phyloP scores from a whole-genome alignment of 1,284 basidiomycete genomes.

The Trichosporon asahii region DNA sequence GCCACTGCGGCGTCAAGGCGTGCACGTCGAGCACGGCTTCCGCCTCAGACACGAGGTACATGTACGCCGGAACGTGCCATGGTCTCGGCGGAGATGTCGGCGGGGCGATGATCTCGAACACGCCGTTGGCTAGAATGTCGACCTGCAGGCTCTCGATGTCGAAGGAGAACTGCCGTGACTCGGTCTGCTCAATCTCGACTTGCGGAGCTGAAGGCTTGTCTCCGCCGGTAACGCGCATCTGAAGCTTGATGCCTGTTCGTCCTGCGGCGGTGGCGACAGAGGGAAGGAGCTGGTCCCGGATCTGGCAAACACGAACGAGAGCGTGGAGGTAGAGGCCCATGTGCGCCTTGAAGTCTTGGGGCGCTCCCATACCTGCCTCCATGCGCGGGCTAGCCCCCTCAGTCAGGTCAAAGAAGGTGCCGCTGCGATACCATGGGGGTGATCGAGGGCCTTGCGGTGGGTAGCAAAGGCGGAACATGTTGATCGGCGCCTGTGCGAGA shows the following conservation, averaged over 20 bases:
- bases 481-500: conserved; percentile 5
- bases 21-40: background rate
- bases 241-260: conserved; percentile 8
- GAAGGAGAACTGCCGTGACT: conserved; percentile 1
- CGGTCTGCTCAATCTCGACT: background rate
- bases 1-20: background rate
- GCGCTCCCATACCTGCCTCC: background rate
- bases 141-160: background rate
- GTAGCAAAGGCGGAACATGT: conserved; percentile 1
- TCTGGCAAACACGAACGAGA: background rate
- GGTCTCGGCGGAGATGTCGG: background rate
- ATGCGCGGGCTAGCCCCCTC: background rate
- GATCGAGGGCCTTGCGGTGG: conserved; percentile 4
- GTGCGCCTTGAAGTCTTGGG: background rate
- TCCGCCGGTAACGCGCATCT: background rate
- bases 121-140: conserved; percentile 3
- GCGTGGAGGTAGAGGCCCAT: conserved; percentile 5
- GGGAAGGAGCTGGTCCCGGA: background rate
- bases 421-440: background rate
- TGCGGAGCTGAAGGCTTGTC: background rate
- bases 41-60: background rate
- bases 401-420: conserved; percentile 2
- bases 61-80: conserved; percentile 1
- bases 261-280: background rate
- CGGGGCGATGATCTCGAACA: conserved; percentile 6